Base-by-base conservation (phyloP, 345 rosid species). In the Aquilaria yunnanensis region DNA sequence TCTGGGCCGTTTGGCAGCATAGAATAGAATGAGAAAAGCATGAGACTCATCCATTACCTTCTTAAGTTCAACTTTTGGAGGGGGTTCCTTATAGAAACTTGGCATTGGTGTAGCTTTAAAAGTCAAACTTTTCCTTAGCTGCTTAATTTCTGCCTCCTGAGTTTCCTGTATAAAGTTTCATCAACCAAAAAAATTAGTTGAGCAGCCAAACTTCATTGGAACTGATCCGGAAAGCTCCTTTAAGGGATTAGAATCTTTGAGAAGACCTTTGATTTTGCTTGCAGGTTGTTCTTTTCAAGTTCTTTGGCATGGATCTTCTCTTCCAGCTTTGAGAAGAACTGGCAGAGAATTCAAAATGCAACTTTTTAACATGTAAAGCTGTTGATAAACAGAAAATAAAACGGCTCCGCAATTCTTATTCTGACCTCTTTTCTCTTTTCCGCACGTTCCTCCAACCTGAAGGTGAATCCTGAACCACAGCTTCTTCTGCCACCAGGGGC, bases 31-130 rank as follows among this genome's bases (percentile, higher is more conserved):
- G 34, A 33, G 47, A 41, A 29, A 45, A 12, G 61, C 56, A 62
- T 54, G 52, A 59, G 52, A 56, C 37, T 56, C 61, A 59, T 41
- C 55, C 60, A 49, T 69, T 77, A 87, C 99, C 96, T 94, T 94
- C 85, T 94, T 94, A 32, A 90, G 77, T 77, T 94, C 99, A 69
- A 70, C 77, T 84, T 85, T 94, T 14, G 86, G 85, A 31, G 96
- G 96, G 68, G 99, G 97, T 75, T 94, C 97, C 68, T 94, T 90
- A 76, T 94, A 94, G 79, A 94, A 94, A 71, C 65, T 81, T 3
- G 99, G 99, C 99, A 94, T 88, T 1, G 99, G 97, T 63, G 89
- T 74, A 54, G 99, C 99, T 69, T 90, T 94, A 76, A 94, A 94
- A 16, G 85, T 79, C 90, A 94, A 76, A 74, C 87, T 94, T 80